Evolutionary conservation across 345 rosid genomes (phyloP).

Genomic region (Populus ilicifolia): DNA sequence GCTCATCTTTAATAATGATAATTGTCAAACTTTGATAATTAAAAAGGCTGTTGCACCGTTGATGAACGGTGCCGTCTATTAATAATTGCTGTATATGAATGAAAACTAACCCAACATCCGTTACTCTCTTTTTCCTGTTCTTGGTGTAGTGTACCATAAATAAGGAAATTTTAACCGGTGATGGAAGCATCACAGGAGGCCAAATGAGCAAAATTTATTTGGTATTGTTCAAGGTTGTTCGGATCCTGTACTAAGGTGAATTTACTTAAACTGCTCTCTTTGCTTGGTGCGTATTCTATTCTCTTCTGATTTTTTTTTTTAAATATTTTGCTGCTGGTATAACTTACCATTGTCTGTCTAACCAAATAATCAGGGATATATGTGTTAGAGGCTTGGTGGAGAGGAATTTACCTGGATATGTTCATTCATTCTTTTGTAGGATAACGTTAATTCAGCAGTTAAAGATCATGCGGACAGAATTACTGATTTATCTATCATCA

Average conservation of each 20-base stretch:
- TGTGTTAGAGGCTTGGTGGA: constrained; percentile 73
- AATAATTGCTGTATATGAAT: too few relatives aligned
- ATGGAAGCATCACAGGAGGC: constrained; percentile 40
- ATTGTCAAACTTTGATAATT: too few relatives aligned
- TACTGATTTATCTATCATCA: neutral
- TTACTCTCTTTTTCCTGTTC: neutral
- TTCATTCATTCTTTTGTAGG: neutral
- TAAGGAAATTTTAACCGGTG: neutral
- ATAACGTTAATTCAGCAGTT: neutral
- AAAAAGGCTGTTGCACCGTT: too few relatives aligned
- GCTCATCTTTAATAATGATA: too few relatives aligned
- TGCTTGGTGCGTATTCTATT: neutral
- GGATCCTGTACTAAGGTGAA: constrained; percentile 67
- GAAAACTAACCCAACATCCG: neutral
- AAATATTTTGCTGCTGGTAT: neutral
- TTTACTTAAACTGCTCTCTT: constrained; percentile 1
- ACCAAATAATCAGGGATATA: constrained; percentile 44
- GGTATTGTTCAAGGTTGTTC: constrained; percentile 82
- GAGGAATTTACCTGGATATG: constrained; percentile 75
- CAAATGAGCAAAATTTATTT: constrained; percentile 70
- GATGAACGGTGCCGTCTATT: too few relatives aligned
- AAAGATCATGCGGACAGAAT: neutral
- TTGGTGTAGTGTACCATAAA: neutral
- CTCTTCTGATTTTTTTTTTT: neutral
- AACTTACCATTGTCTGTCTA: neutral